Percentiles rank a stretch among this genome's conserved stretches.
Evolutionary conservation across 768 basidiomycete genomes (phyloP).

Genomic region (Crassisporium funariophilum): DNA sequence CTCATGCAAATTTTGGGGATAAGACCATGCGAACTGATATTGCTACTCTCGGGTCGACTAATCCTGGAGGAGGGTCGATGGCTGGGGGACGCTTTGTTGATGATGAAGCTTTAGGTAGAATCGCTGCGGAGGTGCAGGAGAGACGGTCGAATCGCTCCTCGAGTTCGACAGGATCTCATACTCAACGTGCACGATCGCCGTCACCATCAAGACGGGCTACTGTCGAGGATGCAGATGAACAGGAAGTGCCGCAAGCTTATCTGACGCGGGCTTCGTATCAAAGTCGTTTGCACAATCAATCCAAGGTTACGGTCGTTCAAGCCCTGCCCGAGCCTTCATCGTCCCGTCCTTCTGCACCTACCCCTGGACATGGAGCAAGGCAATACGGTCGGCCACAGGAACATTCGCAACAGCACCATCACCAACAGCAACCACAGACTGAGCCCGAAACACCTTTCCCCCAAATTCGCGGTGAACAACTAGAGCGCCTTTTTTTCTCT

Average conservation of each 20-base stretch:
- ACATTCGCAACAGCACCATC: slow-evolving; percentile 5
- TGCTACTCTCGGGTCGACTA: slow-evolving; percentile 51
- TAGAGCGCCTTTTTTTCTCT: slow-evolving; percentile 82
- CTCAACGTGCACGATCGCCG: not conserved
- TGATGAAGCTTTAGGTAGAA: slow-evolving; percentile 60
- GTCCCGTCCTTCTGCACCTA: slow-evolving; percentile 37
- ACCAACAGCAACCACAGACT: no score
- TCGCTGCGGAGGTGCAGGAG: slow-evolving; percentile 68
- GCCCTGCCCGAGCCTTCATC: slow-evolving; percentile 7
- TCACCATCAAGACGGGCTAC: slow-evolving; percentile 17
- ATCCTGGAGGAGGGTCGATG: slow-evolving; percentile 10
- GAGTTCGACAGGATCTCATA: slow-evolving; percentile 13
- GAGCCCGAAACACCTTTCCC: slow-evolving; percentile 68
- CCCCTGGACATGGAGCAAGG: slow-evolving; percentile 33
- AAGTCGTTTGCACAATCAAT: not conserved
- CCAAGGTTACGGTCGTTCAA: slow-evolving; percentile 1
- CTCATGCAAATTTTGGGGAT: slow-evolving; percentile 28
- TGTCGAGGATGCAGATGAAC: slow-evolving; percentile 22
- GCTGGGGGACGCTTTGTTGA: slow-evolving; percentile 48
- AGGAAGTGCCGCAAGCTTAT: slow-evolving; percentile 6
- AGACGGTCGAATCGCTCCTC: slow-evolving; percentile 50
- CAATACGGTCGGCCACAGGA: slow-evolving; percentile 10
- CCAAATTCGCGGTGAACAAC: slow-evolving; percentile 73
- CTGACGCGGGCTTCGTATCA: not conserved
- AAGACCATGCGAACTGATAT: slow-evolving; percentile 55